Conservation (phyloP, 2,329 filamentous ascomycete species). For the Diaporthe citrichinensis region DNA sequence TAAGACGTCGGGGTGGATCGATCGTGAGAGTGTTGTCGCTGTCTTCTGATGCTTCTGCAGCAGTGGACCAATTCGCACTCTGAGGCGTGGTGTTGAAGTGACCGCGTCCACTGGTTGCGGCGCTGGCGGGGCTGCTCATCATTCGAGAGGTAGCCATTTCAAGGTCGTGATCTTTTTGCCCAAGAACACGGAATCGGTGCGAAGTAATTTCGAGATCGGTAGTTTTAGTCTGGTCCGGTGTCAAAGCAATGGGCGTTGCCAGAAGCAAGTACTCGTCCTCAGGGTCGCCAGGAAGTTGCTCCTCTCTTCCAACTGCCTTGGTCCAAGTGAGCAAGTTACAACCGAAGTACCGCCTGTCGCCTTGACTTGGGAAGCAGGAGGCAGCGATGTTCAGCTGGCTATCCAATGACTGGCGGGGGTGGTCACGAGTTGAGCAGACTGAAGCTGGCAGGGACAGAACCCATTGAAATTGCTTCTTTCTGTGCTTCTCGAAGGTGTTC, state of each 20-base stretch:
- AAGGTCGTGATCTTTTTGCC: constrained; percentile 11
- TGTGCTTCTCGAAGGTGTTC: constrained; percentile 58
- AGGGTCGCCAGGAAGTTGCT: constrained; percentile 44
- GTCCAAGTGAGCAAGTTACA: constrained; percentile 62
- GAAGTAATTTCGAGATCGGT: constrained; percentile 27
- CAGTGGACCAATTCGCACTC: constrained; percentile 39
- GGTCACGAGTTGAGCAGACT: constrained; percentile 26
- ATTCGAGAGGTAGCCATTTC: constrained; percentile 28
- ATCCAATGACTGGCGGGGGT: constrained; percentile 3
- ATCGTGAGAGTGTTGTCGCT: constrained; percentile 38
- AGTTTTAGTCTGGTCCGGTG: constrained; percentile 1
- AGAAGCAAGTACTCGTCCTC: constrained; percentile 62
- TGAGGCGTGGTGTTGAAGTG: constrained; percentile 8
- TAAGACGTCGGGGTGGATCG: constrained; percentile 27
- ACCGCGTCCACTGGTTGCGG: not conserved
- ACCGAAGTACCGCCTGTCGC: constrained; percentile 43
- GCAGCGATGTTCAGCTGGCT: constrained; percentile 2
- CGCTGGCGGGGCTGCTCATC: constrained; percentile 8
- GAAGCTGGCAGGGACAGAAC: constrained; percentile 57
- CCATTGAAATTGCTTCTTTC: constrained; percentile 66
- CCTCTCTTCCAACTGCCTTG: constrained; percentile 46
- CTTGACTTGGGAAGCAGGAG: not conserved
- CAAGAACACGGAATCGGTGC: constrained; percentile 35
- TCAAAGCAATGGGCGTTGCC: constrained; percentile 58
- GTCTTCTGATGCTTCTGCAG: constrained; percentile 36